phyloP scores from a whole-genome alignment of 2,329 filamentous ascomycete genomes.

The Geosmithia flava region DNA sequence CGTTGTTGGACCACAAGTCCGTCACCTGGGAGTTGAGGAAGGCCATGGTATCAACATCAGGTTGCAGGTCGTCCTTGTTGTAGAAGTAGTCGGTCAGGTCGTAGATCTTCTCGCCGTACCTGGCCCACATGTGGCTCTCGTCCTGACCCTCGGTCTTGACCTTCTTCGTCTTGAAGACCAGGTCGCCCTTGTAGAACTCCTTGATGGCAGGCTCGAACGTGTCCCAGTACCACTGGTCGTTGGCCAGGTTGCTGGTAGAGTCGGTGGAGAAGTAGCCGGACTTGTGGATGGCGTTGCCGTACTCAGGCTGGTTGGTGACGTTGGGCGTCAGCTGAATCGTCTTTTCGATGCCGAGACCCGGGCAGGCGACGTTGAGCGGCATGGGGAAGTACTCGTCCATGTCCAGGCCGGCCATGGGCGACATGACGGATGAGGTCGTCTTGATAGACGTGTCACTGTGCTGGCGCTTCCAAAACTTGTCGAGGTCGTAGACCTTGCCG shows the following conservation, averaged over 20 bases:
- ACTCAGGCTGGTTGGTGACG: constrained; percentile 35
- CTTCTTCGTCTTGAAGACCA: constrained; percentile 55
- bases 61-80: constrained; percentile 45
- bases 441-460: constrained; percentile 64
- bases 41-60: constrained; percentile 43
- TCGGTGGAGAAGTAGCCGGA: constrained; percentile 53
- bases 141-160: constrained; percentile 56
- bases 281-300: constrained; percentile 49
- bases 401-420: constrained; percentile 63
- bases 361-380: constrained; percentile 64
- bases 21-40: constrained; percentile 63
- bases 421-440: constrained; percentile 54
- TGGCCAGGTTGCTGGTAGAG: constrained; percentile 41
- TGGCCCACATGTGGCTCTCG: constrained; percentile 64
- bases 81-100: constrained; percentile 89
- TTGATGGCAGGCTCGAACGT: constrained; percentile 69
- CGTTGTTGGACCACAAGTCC: constrained; percentile 58
- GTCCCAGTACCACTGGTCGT: constrained; percentile 64
- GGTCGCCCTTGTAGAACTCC: constrained; percentile 74
- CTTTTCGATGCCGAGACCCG: constrained; percentile 52
- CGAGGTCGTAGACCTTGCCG: constrained; percentile 84
- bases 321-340: constrained; percentile 50
- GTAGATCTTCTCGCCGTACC: constrained; percentile 64
- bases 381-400: constrained; percentile 79
- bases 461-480: constrained; percentile 72